Percentiles rank a stretch among this genome's conserved stretches.
These are phyloP conservation scores for Vitis vinifera DNA, from an alignment of 164 flowering plant genomes.

Conservation along the genomic window DNA sequence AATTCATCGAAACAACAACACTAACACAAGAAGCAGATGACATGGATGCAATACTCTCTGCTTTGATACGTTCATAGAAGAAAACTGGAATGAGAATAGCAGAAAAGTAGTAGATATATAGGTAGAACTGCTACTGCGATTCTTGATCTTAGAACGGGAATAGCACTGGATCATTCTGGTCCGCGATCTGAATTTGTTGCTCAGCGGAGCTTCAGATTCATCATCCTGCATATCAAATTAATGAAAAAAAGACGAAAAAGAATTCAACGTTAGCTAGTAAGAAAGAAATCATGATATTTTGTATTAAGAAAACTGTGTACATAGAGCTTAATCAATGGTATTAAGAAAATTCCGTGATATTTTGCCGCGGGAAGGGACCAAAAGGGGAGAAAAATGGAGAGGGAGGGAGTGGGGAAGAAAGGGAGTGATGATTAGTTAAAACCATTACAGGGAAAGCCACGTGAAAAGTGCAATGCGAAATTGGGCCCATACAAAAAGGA, in stretches of 20 bases:
- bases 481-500: not conserved
- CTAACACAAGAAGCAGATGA: not conserved
- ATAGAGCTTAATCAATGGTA: no score
- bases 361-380: no score
- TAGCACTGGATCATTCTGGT: not conserved
- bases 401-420: no score
- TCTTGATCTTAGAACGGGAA: not conserved
- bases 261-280: not conserved
- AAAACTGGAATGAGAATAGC: not conserved
- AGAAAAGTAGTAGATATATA: not conserved
- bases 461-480: constrained; percentile 13
- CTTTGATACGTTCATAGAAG: not conserved
- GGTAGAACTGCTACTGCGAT: not conserved
- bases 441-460: constrained; percentile 7
- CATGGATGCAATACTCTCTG: not conserved
- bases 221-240: constrained; percentile 23
- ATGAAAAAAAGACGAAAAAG: not conserved
- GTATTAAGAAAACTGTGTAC: no score
- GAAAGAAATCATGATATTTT: not conserved
- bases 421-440: no score
- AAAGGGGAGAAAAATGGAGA: no score
- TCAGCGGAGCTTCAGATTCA: constrained; percentile 12
- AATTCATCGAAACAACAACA: not conserved
- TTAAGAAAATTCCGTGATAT: no score
- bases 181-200: not conserved